Conservation (phyloP, 768 basidiomycete species). For the Mycena epipterygia region DNA sequence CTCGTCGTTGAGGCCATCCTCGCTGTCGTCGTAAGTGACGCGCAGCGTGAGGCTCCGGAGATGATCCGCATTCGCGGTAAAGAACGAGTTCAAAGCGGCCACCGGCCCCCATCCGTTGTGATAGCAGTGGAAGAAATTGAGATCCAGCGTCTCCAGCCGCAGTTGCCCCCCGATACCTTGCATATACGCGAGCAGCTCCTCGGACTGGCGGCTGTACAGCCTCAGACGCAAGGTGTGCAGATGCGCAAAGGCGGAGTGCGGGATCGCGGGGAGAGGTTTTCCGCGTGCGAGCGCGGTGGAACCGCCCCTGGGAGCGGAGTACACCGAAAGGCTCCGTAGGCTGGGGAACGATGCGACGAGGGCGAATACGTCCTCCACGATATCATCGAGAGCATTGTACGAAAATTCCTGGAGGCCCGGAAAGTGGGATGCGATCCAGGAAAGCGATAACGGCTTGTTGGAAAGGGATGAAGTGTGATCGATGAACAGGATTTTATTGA, state of each 20-base stretch:
- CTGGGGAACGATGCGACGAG: constrained; percentile 7
- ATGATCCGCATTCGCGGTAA: not conserved
- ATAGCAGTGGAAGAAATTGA: constrained; percentile 17
- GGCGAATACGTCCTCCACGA: constrained; percentile 11
- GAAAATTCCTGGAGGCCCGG: constrained; percentile 25
- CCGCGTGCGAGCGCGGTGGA: not conserved
- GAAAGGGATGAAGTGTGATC: constrained; percentile 1
- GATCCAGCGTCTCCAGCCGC: constrained; percentile 4
- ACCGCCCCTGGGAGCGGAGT: not conserved
- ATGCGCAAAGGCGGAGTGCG: not conserved
- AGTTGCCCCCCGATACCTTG: not conserved
- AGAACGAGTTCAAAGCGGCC: not conserved
- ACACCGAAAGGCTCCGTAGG: constrained; percentile 11
- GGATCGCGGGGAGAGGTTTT: not conserved
- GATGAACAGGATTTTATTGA: constrained; percentile 15
- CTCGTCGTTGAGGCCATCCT: not conserved
- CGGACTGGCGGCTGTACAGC: constrained; percentile 3
- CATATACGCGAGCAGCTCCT: constrained; percentile 12
- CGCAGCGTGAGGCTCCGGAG: not conserved
- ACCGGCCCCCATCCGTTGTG: constrained; percentile 30
- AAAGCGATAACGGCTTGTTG: not conserved
- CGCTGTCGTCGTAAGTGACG: constrained; percentile 16
- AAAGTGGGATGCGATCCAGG: constrained; percentile 26
- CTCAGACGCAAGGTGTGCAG: constrained; percentile 19
- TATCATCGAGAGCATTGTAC: constrained; percentile 22